These are phyloP conservation scores for Sodiomyces alkalinus DNA, from an alignment of 2,329 filamentous ascomycete species.

Conservation along the genomic window DNA sequence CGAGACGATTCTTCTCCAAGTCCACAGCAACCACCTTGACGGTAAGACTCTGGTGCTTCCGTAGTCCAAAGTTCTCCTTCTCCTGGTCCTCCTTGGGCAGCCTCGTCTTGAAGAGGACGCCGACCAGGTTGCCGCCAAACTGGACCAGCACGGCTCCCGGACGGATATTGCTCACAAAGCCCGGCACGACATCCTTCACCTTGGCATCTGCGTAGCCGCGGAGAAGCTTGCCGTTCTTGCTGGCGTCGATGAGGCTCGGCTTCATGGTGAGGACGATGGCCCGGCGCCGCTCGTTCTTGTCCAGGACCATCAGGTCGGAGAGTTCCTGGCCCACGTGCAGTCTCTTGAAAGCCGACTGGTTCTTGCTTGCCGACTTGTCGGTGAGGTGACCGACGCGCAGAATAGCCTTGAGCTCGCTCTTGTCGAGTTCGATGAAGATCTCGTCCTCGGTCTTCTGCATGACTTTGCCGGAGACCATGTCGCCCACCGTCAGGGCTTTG, in stretches of 20 bases:
- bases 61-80: slow-evolving; percentile 63
- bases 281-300: slow-evolving; percentile 65
- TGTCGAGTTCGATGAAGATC: slow-evolving; percentile 60
- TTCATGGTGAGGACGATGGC: slow-evolving; percentile 71
- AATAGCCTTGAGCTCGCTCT: slow-evolving; percentile 60
- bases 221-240: slow-evolving; percentile 58
- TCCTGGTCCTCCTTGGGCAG: slow-evolving; percentile 54
- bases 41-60: slow-evolving; percentile 59
- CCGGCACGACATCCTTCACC: slow-evolving; percentile 52
- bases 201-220: slow-evolving; percentile 55
- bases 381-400: slow-evolving; percentile 67
- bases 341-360: slow-evolving; percentile 59
- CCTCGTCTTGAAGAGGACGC: slow-evolving; percentile 65
- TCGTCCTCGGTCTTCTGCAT: slow-evolving; percentile 69
- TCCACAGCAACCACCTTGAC: slow-evolving; percentile 62
- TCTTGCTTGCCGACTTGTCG: slow-evolving; percentile 72
- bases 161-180: slow-evolving; percentile 77
- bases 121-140: slow-evolving; percentile 64
- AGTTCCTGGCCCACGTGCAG: slow-evolving; percentile 75
- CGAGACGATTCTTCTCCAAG: slow-evolving; percentile 51
- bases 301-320: slow-evolving; percentile 68
- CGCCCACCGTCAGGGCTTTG: slow-evolving; percentile 56
- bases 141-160: slow-evolving; percentile 74
- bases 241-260: slow-evolving; percentile 62
- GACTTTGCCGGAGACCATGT: slow-evolving; percentile 62